A percentile compares a stretch with the other conserved stretches of the same genome.
phyloP scores from a whole-genome alignment of 495 filamentous ascomycete species.

The Penicillium robsamsonii region DNA sequence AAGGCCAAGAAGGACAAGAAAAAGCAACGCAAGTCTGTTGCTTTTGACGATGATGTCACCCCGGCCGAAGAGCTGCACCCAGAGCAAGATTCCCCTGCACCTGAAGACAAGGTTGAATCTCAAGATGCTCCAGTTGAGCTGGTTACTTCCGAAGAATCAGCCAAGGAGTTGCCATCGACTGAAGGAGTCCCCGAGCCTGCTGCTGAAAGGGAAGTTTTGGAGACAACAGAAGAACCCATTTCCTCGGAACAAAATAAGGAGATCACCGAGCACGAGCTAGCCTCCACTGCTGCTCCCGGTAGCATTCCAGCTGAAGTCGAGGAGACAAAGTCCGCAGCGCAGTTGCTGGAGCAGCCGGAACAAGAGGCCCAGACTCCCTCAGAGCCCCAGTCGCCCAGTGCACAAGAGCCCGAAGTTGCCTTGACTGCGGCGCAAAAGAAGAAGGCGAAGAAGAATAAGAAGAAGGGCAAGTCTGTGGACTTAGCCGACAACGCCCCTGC shows the following conservation, averaged over 20 bases:
- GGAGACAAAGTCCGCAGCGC: not conserved
- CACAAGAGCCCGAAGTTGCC: slow-evolving; percentile 12
- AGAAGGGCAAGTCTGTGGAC: slow-evolving; percentile 39
- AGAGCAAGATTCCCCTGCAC: slow-evolving; percentile 1
- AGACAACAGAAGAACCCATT: not conserved
- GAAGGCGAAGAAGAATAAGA: slow-evolving; percentile 44
- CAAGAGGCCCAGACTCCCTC: slow-evolving; percentile 4
- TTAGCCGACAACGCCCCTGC: slow-evolving; percentile 19
- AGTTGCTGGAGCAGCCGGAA: not conserved
- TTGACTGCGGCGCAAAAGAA: slow-evolving; percentile 17
- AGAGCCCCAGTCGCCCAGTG: slow-evolving; percentile 12
- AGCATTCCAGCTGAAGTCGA: not conserved
- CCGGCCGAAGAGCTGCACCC: slow-evolving; percentile 16
- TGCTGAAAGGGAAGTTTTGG: not conserved
- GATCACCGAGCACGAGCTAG: not conserved
- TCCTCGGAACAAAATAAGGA: slow-evolving; percentile 5
- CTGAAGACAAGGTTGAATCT: not conserved
- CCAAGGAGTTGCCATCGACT: not conserved
- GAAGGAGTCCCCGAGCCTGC: not conserved
- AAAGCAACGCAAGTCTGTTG: slow-evolving; percentile 29
- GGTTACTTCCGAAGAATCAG: not conserved
- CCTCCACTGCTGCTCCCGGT: not conserved
- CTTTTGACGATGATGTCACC: slow-evolving; percentile 13
- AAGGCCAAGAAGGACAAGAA: slow-evolving; percentile 23
- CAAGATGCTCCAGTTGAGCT: slow-evolving; percentile 2